Evolutionary conservation across 768 basidiomycete species (phyloP), one percentile per base, ranked within the genome.

Genomic region (Leccinum subgranulosum): DNA sequence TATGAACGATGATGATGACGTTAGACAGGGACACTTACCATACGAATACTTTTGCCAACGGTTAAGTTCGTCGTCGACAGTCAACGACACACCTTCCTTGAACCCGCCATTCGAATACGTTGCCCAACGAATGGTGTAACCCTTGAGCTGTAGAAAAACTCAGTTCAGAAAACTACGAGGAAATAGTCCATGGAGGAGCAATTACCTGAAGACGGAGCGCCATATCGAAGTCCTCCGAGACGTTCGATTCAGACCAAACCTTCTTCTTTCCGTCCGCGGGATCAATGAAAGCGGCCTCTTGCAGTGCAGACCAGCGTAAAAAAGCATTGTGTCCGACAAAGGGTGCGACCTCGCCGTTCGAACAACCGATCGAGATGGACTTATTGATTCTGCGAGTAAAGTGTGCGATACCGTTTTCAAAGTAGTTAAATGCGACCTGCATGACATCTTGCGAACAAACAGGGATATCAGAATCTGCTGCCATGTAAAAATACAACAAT

Each of bases 261-360:
- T 83, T 84, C 90, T 88, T 67, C 88, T 92, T 28, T 76, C 75
- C 75, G 36, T 68, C 66, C 6, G 53, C 60, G 6, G 63, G 56
- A 64, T 94, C 90, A 39, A 86, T 65, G 60, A 90, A 89, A 9
- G 88, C 82, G 0, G 90, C 90, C 51, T 94, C 93, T 70, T 95
- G 93, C n/a, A 94, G 75, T 1, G 93, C 92, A 3, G 85, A 84
- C 93, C 93, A 96, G 27, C 92, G 84, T 39, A 94, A 75, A 73
- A 94, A 96, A 10, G 92, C 91, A 55, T 94, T 92, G 71, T 93
- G 91, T 7, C 90, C 90, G 25, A 92, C 90, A 63, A 92, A 92
- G 4, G 90, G 90, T 1, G 70, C 70, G 1, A 91, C 79, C 66
- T 92, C 88, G 15, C 90, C 90, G 59, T 92, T 92, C 0, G 90